A percentile compares a stretch with the other conserved stretches of the same genome.
phyloP scores from a whole-genome alignment of 306 rosid species.

The Quercus wislizeni region DNA sequence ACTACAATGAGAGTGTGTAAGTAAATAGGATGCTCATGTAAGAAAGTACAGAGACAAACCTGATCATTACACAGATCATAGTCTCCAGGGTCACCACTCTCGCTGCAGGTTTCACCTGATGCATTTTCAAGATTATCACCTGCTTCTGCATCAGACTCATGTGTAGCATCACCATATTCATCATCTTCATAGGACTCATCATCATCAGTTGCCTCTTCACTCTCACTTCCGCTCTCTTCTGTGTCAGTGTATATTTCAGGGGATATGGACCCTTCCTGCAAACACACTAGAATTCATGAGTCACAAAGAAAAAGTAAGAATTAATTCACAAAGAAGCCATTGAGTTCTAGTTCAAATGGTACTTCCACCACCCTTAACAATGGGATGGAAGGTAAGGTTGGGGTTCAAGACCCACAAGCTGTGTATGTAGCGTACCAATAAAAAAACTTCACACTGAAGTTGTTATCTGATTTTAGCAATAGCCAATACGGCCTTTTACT shows the following conservation, averaged over 20 bases:
- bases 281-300: constrained; percentile 37
- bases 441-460: neutral
- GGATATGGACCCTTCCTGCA: constrained; percentile 74
- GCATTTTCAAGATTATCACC: constrained; percentile 48
- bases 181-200: constrained; percentile 76
- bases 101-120: constrained; percentile 53
- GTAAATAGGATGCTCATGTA: constrained; percentile 9
- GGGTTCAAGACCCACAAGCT: no score
- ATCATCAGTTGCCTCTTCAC: constrained; percentile 76
- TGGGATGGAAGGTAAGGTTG: no score
- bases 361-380: no score
- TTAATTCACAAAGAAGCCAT: neutral
- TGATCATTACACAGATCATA: constrained; percentile 35
- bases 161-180: constrained; percentile 49
- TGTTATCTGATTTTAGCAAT: neutral
- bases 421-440: no score
- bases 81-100: constrained; percentile 41
- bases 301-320: neutral
- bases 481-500: neutral
- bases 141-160: constrained; percentile 55
- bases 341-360: no score
- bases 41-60: constrained; percentile 43
- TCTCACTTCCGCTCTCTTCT: constrained; percentile 75
- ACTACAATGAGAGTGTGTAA: neutral
- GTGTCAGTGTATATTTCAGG: constrained; percentile 75